Evolutionary conservation across 2,329 filamentous ascomycete species (phyloP).

Genomic region (Cladosporium cucumerinum): DNA sequence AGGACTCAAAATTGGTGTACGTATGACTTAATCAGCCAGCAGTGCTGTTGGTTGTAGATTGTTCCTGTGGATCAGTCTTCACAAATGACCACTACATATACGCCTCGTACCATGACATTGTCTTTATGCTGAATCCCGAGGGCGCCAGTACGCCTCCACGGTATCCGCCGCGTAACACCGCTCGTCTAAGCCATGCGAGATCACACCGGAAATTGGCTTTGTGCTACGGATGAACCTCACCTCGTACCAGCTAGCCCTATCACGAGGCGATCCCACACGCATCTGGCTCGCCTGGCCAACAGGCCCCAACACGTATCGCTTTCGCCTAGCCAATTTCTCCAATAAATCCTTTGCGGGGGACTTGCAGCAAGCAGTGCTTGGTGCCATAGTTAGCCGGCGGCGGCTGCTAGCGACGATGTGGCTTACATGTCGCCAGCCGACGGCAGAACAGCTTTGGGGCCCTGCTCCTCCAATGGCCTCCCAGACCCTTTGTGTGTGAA

Average conservation of each 20-base stretch:
- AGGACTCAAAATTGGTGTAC: neutral
- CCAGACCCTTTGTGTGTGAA: constrained; percentile 12
- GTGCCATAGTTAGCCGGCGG: neutral
- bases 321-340: constrained; percentile 8
- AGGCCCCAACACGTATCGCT: neutral
- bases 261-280: neutral
- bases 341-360: constrained; percentile 12
- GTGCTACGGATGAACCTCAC: neutral
- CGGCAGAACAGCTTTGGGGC: neutral
- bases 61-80: neutral
- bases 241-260: constrained; percentile 1
- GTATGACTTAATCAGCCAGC: neutral
- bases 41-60: neutral
- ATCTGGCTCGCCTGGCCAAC: neutral
- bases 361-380: neutral
- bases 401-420: constrained; percentile 7
- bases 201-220: constrained; percentile 2
- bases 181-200: neutral
- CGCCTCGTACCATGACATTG: neutral
- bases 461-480: constrained; percentile 13
- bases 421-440: constrained; percentile 6
- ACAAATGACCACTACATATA: neutral
- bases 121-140: neutral
- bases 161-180: neutral
- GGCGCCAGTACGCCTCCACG: neutral